Evolutionary conservation across 371 early-diverging fungal genomes (phyloP).

Genomic region (Mucor mucedo): DNA sequence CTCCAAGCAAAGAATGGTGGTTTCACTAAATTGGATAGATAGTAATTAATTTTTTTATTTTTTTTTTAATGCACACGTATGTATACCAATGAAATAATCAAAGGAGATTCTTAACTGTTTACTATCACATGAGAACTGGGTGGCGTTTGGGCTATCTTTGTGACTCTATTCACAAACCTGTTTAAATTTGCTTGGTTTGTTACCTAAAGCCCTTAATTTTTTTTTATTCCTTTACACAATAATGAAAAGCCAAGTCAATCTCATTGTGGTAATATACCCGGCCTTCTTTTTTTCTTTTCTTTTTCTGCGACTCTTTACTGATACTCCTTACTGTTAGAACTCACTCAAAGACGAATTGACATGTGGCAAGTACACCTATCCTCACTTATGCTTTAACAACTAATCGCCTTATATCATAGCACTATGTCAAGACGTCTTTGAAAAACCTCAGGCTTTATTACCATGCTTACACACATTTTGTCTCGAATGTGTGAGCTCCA

Average conservation of each 20-base stretch:
- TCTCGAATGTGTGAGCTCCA: slow-evolving; percentile 13
- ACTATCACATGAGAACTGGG: too few relatives aligned
- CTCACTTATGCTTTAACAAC: background rate
- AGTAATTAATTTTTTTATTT: too few relatives aligned
- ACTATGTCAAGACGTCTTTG: slow-evolving; percentile 29
- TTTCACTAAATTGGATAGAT: too few relatives aligned
- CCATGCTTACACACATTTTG: slow-evolving; percentile 38
- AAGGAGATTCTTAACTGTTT: too few relatives aligned
- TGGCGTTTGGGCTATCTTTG: too few relatives aligned
- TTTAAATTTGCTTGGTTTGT: background rate
- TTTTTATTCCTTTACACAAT: background rate
- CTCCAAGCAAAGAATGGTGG: too few relatives aligned
- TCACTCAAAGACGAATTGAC: slow-evolving; percentile 22
- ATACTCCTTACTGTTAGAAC: background rate
- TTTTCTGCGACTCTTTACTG: background rate
- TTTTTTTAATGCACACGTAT: too few relatives aligned
- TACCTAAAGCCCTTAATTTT: background rate
- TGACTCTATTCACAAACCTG: background rate
- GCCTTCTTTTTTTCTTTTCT: background rate
- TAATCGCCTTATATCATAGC: slow-evolving; percentile 5
- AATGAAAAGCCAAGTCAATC: background rate
- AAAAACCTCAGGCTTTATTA: slow-evolving; percentile 27
- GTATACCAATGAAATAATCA: background rate
- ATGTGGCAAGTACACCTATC: slow-evolving; percentile 15
- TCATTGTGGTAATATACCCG: background rate